These are phyloP conservation scores for Bombardia bombarda DNA, from an alignment of 495 filamentous ascomycete species.

Conservation along the genomic window DNA sequence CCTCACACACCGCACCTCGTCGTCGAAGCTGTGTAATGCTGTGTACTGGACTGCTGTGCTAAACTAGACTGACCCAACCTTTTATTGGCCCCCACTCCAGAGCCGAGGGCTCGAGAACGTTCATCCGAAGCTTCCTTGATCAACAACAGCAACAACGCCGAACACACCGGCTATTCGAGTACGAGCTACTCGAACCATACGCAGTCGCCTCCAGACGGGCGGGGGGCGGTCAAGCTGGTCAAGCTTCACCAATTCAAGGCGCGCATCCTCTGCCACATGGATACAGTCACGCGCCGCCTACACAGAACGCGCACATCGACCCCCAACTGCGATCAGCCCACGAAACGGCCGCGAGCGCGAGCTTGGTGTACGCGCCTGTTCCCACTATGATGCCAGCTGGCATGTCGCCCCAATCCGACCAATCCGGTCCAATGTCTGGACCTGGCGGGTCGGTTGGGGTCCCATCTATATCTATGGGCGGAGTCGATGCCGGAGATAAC, in stretches of 20 bases:
- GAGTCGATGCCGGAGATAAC: constrained; percentile 16
- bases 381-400: constrained; percentile 27
- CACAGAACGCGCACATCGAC: constrained; percentile 21
- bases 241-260: constrained; percentile 11
- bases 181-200: constrained; percentile 8
- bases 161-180: constrained; percentile 11
- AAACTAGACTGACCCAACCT: constrained; percentile 12
- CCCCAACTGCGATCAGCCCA: constrained; percentile 23
- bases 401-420: constrained; percentile 15
- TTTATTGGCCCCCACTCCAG: constrained; percentile 11
- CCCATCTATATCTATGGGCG: constrained; percentile 2
- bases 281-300: constrained; percentile 18
- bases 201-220: constrained; percentile 13
- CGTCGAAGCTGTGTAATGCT: too few species aligned
- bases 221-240: constrained; percentile 10
- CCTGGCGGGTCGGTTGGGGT: constrained; percentile 8
- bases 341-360: constrained; percentile 15
- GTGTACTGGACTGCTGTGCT: too few species aligned
- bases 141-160: constrained; percentile 8
- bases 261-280: constrained; percentile 23
- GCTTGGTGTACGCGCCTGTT: constrained; percentile 12
- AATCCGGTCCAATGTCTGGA: constrained; percentile 16
- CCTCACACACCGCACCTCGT: too few species aligned
- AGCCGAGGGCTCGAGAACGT: constrained; percentile 17
- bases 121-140: constrained; percentile 9